Percentiles rank a stretch among this genome's conserved stretches.
phyloP scores from a whole-genome alignment of 2,329 filamentous ascomycete genomes.

The Dryadomyces quercus-mongolicae region DNA sequence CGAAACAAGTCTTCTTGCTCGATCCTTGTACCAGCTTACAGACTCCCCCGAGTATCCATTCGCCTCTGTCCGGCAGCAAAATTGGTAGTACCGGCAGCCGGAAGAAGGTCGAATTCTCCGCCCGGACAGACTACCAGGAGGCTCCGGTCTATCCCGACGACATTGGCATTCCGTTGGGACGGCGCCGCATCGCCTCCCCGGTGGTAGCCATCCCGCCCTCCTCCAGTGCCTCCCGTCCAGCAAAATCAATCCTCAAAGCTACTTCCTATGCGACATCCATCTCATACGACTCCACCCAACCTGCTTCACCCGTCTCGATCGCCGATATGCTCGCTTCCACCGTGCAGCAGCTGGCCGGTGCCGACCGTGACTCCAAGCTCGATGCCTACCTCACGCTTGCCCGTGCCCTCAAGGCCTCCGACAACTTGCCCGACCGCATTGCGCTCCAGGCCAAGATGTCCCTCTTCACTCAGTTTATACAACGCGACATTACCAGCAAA shows the following conservation, averaged over 20 bases:
- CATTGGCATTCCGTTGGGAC: conserved; percentile 10
- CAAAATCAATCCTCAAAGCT: conserved; percentile 69
- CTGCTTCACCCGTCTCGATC: conserved; percentile 43
- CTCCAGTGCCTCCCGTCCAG: conserved; percentile 27
- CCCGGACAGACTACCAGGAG: conserved; percentile 43
- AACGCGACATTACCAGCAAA: conserved; percentile 62
- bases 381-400: conserved; percentile 81
- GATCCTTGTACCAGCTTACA: conserved; percentile 29
- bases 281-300: conserved; percentile 16
- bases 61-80: conserved; percentile 20
- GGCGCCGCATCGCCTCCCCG: conserved; percentile 12
- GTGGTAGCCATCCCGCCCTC: conserved; percentile 22
- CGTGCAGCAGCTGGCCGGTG: conserved; percentile 65
- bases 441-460: conserved; percentile 65
- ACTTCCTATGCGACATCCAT: conserved; percentile 18
- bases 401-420: conserved; percentile 65
- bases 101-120: conserved; percentile 47
- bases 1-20: conserved; percentile 12
- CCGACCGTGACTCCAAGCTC: conserved; percentile 58
- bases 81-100: conserved; percentile 15
- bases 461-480: conserved; percentile 68
- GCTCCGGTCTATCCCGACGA: conserved; percentile 31
- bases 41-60: conserved; percentile 39
- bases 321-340: conserved; percentile 76
- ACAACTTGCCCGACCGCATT: conserved; percentile 64